A percentile compares a stretch with the other conserved stretches of the same genome.
These are phyloP conservation scores for Clarireedia paspali DNA, from an alignment of 2,329 filamentous ascomycete genomes.

Conservation along the genomic window DNA sequence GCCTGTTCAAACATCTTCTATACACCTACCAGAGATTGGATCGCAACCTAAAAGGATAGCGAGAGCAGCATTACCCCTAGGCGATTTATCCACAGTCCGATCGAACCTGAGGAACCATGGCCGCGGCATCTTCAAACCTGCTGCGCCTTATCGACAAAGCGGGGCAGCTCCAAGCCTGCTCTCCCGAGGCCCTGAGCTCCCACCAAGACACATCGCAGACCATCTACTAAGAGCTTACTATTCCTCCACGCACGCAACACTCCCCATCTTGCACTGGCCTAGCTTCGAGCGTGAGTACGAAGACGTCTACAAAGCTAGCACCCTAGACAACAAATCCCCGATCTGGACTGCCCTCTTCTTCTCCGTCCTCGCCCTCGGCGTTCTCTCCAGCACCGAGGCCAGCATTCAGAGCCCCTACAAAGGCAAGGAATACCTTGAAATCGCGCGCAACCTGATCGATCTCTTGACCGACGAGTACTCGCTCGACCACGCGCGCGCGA, in stretches of 20 bases:
- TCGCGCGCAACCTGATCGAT: conserved; percentile 62
- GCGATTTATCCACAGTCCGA: conserved; percentile 65
- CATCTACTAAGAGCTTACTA: conserved; percentile 70
- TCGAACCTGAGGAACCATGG: conserved; percentile 66
- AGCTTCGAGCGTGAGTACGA: conserved; percentile 72
- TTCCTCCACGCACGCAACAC: conserved; percentile 66
- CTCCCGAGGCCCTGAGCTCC: conserved; percentile 55
- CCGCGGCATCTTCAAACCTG: conserved; percentile 72
- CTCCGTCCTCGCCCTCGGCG: conserved; percentile 73
- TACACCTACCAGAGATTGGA: conserved; percentile 57
- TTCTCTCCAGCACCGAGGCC: conserved; percentile 58
- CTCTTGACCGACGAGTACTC: conserved; percentile 74
- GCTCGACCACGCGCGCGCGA: conserved; percentile 65
- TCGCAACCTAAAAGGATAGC: conserved; percentile 57
- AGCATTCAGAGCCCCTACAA: conserved; percentile 47
- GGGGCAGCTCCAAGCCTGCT: conserved; percentile 42
- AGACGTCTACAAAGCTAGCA: conserved; percentile 60
- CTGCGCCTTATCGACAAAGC: conserved; percentile 56
- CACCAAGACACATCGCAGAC: conserved; percentile 62
- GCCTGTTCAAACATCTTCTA: conserved; percentile 34
- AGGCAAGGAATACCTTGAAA: conserved; percentile 62
- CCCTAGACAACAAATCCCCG: conserved; percentile 51
- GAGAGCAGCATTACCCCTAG: conserved; percentile 48
- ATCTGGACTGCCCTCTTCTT: conserved; percentile 78
- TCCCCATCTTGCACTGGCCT: conserved; percentile 85